phyloP scores from a whole-genome alignment of 108 stramenopile genomes.

The Schizochytrium sp. region DNA sequence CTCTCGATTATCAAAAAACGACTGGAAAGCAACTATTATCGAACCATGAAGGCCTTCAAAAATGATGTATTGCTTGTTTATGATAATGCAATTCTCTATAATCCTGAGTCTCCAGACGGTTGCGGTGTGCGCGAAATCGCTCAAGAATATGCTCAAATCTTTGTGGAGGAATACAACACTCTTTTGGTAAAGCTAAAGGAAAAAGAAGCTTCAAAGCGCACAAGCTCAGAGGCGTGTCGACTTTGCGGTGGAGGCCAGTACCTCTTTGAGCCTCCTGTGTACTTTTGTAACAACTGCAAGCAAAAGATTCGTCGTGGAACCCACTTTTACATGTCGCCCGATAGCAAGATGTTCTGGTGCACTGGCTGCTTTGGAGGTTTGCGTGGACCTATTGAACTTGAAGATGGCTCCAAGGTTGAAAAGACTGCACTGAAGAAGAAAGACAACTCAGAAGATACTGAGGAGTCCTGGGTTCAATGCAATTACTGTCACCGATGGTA shows the following conservation, averaged over 20 bases:
- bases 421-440: slow-evolving; percentile 71
- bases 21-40: not conserved
- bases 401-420: slow-evolving; percentile 63
- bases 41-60: not conserved
- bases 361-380: not conserved
- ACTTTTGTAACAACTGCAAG: slow-evolving; percentile 49
- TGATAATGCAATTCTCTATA: slow-evolving; percentile 52
- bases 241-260: slow-evolving; percentile 12
- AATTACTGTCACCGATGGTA: slow-evolving; percentile 95
- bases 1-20: slow-evolving; percentile 67
- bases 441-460: slow-evolving; percentile 84
- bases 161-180: not conserved
- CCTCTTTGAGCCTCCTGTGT: slow-evolving; percentile 36
- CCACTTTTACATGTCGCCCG: not conserved
- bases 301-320: not conserved
- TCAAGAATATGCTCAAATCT: slow-evolving; percentile 28
- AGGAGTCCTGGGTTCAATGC: slow-evolving; percentile 96
- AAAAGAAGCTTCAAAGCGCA: not conserved
- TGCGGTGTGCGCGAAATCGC: slow-evolving; percentile 25
- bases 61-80: slow-evolving; percentile 36
- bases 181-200: not conserved
- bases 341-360: not conserved
- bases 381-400: slow-evolving; percentile 67
- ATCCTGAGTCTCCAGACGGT: slow-evolving; percentile 67
- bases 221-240: not conserved